These are phyloP conservation scores for Lasiosphaeris hirsuta DNA, from an alignment of 495 filamentous ascomycete species.

Conservation along the genomic window DNA sequence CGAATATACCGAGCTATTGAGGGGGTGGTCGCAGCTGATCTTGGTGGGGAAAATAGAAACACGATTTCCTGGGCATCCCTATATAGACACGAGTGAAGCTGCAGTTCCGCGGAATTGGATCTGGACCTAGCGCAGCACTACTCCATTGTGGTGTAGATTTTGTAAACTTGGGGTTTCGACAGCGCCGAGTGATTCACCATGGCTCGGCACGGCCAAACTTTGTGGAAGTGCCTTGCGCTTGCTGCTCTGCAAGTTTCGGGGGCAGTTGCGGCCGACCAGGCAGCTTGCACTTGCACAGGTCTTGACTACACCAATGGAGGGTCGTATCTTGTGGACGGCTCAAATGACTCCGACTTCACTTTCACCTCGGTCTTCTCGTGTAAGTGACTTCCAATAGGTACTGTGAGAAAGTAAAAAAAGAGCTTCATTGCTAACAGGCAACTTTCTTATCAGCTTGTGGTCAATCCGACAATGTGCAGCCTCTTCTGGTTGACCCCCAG, in stretches of 20 bases:
- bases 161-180: too few species aligned
- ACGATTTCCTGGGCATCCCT: too few species aligned
- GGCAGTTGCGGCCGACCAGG: background rate
- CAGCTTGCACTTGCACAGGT: conserved; percentile 22
- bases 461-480: conserved; percentile 15
- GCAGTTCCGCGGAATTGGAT: too few species aligned
- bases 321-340: conserved; percentile 26
- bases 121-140: too few species aligned
- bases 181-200: too few species aligned
- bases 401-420: background rate
- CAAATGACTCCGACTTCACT: conserved; percentile 13
- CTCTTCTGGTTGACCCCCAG: conserved; percentile 21
- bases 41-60: too few species aligned
- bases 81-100: too few species aligned
- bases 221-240: conserved; percentile 9
- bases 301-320: conserved; percentile 30
- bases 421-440: background rate
- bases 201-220: background rate
- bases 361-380: conserved; percentile 25
- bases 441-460: conserved; percentile 10
- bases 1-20: too few species aligned
- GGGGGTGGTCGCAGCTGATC: too few species aligned
- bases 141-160: too few species aligned
- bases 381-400: conserved; percentile 1
- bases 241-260: background rate